Percentiles rank a stretch among this genome's conserved stretches.
Conservation (phyloP, 441 rosid genomes). For the Populus trichocarpa region DNA sequence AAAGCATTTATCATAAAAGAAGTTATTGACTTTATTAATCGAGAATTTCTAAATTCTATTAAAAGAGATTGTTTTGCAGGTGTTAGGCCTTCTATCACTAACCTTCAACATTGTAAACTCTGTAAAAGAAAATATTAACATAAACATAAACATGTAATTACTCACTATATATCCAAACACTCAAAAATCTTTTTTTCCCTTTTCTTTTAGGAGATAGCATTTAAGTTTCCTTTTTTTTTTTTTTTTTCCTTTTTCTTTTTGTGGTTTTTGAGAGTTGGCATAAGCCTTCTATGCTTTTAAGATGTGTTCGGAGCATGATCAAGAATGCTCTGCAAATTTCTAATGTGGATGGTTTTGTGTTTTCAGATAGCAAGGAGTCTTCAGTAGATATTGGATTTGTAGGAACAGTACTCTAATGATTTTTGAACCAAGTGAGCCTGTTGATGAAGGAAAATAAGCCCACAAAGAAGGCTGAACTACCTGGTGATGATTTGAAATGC, state of each 20-base stretch:
- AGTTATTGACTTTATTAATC: no score
- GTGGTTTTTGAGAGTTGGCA: not conserved
- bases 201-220: not conserved
- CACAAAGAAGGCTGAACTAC: slow-evolving; percentile 20
- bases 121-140: no score
- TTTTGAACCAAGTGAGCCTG: slow-evolving; percentile 33
- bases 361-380: slow-evolving; percentile 34
- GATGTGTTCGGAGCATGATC: not conserved
- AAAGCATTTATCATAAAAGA: no score
- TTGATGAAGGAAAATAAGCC: slow-evolving; percentile 18
- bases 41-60: no score
- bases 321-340: not conserved
- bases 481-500: slow-evolving; percentile 28
- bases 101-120: no score
- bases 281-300: not conserved
- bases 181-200: no score
- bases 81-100: no score
- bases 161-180: no score
- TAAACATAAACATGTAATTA: no score
- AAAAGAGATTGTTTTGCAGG: no score
- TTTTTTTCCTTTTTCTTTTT: not conserved
- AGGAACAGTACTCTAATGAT: slow-evolving; percentile 26
- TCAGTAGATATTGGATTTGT: slow-evolving; percentile 28
- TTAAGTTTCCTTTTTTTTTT: not conserved
- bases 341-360: slow-evolving; percentile 9